Evolutionary conservation across 176 grass and related monocot species (phyloP), one percentile per base, ranked within the genome.

Genomic region (Poa annua): DNA sequence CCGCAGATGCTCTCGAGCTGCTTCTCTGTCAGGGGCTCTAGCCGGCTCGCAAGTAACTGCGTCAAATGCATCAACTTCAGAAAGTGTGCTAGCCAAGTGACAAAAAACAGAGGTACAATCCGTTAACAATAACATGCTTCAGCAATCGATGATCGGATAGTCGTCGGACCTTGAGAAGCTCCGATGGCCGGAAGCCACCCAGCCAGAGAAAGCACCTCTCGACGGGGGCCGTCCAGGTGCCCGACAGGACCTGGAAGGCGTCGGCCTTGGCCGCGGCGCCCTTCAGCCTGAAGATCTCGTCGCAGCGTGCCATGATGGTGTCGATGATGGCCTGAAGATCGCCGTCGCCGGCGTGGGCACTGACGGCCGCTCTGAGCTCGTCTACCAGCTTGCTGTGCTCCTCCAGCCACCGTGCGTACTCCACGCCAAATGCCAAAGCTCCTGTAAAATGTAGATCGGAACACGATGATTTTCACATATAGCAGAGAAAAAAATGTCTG

Each of bases 191-290:
- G 21, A 91, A 85, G 48, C 84, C 86, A 11, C 92, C 92, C 0
- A 89, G 44, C 89, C 89, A 94, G 53, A 94, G 34, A 20, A 91
- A 94, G 19, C 81, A 89, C 81, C 92, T 76, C 85, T 94, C 92
- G 0, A 88, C 77, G n/a, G 92, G 92, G 47, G 92, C 91, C 53
- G 70, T 89, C 92, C 92, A 94, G 59, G 86, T 83, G 36, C 77
- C 92, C 39, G 87, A 87, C 20, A 89, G 53, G 26, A 87, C 78
- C 56, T 85, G 89, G 44, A 94, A 86, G 45, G 87, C 81, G 69
- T 94, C 92, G 33, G 86, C 66, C 80, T 71, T 91, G 72, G 89
- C 77, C 78, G 92, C 86, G 13, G 86, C 42, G 24, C 77, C 26
- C 66, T 91, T 91, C 1, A 94, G 68, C 81, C 81, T 91, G 88